Percentiles rank a stretch among this genome's conserved stretches.
Evolutionary conservation across 2,329 filamentous ascomycete species (phyloP).

Genomic region (Aspergillus sp.): DNA sequence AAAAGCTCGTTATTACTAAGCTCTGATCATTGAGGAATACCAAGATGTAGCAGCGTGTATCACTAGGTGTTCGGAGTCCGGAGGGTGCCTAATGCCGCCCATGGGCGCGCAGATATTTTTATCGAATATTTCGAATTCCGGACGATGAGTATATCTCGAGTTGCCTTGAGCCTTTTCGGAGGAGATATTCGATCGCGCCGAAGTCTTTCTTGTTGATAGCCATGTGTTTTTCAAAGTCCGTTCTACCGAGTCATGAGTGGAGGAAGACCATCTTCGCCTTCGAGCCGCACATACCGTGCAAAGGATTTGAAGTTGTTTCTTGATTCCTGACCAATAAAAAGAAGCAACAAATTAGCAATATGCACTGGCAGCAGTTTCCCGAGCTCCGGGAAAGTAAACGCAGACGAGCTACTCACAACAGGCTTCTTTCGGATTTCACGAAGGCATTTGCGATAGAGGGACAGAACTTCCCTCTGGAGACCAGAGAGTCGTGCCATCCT

Average conservation of each 20-base stretch:
- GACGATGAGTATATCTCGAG: conserved; percentile 78
- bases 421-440: conserved; percentile 81
- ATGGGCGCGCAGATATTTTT: neutral
- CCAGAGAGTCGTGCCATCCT: conserved; percentile 65
- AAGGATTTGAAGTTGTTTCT: conserved; percentile 43
- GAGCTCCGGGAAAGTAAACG: neutral
- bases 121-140: conserved; percentile 72
- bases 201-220: conserved; percentile 80
- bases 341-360: neutral
- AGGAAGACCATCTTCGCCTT: neutral
- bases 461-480: conserved; percentile 83
- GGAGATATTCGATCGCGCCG: conserved; percentile 76
- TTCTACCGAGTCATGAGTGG: conserved; percentile 44
- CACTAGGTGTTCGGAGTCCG: neutral
- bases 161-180: conserved; percentile 79
- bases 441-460: conserved; percentile 82
- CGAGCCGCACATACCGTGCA: conserved; percentile 36
- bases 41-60: neutral
- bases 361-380: neutral
- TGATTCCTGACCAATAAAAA: conserved; percentile 32
- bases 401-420: conserved; percentile 49
- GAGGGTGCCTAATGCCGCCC: neutral
- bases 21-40: neutral
- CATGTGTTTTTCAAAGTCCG: conserved; percentile 73
- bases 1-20: neutral